These are phyloP conservation scores for Tylopilus sp. DNA, from an alignment of 1,284 basidiomycete species.

Conservation along the genomic window DNA sequence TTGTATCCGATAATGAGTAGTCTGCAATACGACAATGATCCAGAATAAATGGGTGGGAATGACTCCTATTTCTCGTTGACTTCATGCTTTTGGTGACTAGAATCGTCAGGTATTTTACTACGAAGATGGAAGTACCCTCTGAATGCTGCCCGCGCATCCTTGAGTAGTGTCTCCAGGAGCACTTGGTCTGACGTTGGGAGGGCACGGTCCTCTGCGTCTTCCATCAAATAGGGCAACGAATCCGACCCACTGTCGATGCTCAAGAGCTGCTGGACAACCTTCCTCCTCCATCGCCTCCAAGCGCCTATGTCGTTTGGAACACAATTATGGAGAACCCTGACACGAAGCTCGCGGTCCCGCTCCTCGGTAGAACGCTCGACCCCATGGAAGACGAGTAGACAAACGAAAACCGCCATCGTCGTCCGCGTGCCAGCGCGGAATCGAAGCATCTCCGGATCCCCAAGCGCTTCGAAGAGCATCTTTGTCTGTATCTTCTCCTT, in stretches of 20 bases:
- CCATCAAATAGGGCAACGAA: neutral
- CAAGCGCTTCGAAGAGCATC: slow-evolving; percentile 16
- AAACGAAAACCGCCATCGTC: slow-evolving; percentile 19
- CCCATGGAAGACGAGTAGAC: slow-evolving; percentile 18
- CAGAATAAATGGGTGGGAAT: neutral
- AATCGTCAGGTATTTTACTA: slow-evolving; percentile 7
- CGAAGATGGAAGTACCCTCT: slow-evolving; percentile 4
- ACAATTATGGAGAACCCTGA: slow-evolving; percentile 8
- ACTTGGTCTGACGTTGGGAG: neutral
- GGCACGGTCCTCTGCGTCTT: slow-evolving; percentile 11
- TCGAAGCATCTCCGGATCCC: slow-evolving; percentile 7
- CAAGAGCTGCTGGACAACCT: slow-evolving; percentile 16
- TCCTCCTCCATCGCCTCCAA: slow-evolving; percentile 22
- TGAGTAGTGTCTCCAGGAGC: slow-evolving; percentile 15
- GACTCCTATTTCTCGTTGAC: neutral
- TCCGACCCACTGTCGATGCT: neutral
- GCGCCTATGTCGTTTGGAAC: slow-evolving; percentile 22
- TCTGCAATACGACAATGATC: neutral
- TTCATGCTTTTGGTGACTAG: neutral
- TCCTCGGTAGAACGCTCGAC: neutral
- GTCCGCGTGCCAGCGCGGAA: slow-evolving; percentile 17
- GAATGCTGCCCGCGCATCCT: slow-evolving; percentile 18
- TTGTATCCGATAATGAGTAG: neutral
- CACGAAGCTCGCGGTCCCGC: neutral
- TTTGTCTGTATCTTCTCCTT: slow-evolving; percentile 26